Evolutionary conservation across 2,329 filamentous ascomycete species (phyloP).

Genomic region (Ploettnerulaceae sp.): DNA sequence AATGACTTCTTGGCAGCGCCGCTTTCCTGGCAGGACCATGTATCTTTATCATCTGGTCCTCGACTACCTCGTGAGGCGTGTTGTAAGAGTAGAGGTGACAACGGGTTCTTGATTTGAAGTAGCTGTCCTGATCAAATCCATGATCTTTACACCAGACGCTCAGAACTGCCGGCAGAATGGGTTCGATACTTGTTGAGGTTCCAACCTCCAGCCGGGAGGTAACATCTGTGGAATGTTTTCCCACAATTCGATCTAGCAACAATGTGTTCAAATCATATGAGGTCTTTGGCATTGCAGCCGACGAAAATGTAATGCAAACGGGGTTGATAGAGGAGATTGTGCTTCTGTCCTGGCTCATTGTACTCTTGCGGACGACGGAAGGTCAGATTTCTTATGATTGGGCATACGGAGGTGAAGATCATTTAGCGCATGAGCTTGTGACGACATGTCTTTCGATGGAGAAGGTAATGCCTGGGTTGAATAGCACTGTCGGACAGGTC

Average conservation of each 20-base stretch:
- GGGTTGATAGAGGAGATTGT: slow-evolving; percentile 39
- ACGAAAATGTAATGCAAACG: slow-evolving; percentile 25
- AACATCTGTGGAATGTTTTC: too few relatives aligned
- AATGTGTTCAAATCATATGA: neutral
- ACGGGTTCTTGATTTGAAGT: too few relatives aligned
- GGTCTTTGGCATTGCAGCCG: neutral
- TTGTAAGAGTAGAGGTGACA: too few relatives aligned
- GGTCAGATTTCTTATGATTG: slow-evolving; percentile 39
- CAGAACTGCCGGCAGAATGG: neutral
- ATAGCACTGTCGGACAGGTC: slow-evolving; percentile 32
- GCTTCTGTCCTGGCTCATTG: slow-evolving; percentile 42
- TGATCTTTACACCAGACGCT: too few relatives aligned
- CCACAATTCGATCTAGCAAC: too few relatives aligned
- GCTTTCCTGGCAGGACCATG: too few relatives aligned
- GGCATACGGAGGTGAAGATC: slow-evolving; percentile 30
- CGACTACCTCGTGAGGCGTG: too few relatives aligned
- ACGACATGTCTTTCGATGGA: slow-evolving; percentile 29
- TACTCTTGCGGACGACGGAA: slow-evolving; percentile 41
- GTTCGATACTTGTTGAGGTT: slow-evolving; percentile 4
- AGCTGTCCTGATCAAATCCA: too few relatives aligned
- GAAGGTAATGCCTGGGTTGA: slow-evolving; percentile 34
- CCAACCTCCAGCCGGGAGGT: neutral
- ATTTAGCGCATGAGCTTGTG: slow-evolving; percentile 15
- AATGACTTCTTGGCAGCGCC: too few relatives aligned
- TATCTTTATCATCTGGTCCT: too few relatives aligned